Evolutionary conservation across 768 basidiomycete genomes (phyloP), one percentile per base, ranked within the genome.

Genomic region (Tulasnella sp.): DNA sequence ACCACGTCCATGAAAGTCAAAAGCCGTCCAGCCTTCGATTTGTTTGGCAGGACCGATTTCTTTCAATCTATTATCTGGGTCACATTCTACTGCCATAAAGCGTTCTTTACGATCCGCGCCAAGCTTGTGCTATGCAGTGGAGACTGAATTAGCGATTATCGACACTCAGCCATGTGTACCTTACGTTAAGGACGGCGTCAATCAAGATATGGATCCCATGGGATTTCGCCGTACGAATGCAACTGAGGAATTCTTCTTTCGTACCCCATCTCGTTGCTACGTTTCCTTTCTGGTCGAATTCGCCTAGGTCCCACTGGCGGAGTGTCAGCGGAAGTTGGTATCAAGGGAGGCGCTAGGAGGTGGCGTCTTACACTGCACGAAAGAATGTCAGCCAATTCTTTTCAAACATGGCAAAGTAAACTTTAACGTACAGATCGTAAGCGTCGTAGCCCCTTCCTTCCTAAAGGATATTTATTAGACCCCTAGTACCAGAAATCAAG

Each of bases 121-220:
- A 49, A 94, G 84, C 84, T 95, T 93, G 80, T 93, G 92, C 93
- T 93, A 70, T 68, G 78, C 45, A 39, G 40, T 68, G 52, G 19
- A 25, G 70, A 31, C 11, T 7, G 49, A 22, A 34, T 42, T 58
- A 34, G 9, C 64, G 17, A 22, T 52, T 19, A 49, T 37, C 45
- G 58, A 34, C 69, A 38, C 7, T 5, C 42, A 17, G 71, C 68
- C 34, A 5, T 52, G 37, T 17, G 36, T 14, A 75, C 40, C 37
- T 67, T 78, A 95, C 95, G 83, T 96, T 96, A 77, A 98, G 85
- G 3, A 98, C 93, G 0, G 94, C 94, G 79, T 97, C 95, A 69
- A 96, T 90, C 34, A 94, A 83, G 45, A 94, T 87, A 78, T 91
- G 89, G 22, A 98, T 87, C 6, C 90, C 89, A 79, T 89, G 86